Base-by-base conservation (phyloP, 2,329 filamentous ascomycete genomes). In the Diaporthe citri region DNA sequence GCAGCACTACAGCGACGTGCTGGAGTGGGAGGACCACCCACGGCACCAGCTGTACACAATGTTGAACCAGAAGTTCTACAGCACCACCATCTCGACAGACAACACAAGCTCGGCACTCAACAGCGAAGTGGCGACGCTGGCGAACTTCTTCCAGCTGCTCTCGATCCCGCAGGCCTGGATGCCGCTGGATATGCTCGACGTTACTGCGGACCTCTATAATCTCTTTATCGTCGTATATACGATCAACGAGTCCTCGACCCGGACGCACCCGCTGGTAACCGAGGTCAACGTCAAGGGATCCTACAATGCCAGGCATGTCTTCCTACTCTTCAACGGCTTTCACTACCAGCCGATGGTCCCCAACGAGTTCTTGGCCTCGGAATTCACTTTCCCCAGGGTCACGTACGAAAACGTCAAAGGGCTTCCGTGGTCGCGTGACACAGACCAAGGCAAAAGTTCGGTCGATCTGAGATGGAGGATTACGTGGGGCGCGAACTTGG, bases 151-250 rank as follows among this genome's bases (percentile, higher is more conserved):
- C 79, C 82, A 83, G 76, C 67, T 77, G 17, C 73, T 84, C 28
- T 79, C 81, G 31, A 75, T 83, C 25, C 80, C 82, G 1, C 77
- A 80, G 34, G 74, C 78, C 6, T 83, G 81, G 79, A 78, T 78
- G 4, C 79, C 78, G 7, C 79, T 80, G 2, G 77, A 79, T 13
- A 79, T 82, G 75, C 77, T 81, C 52, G 77, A 81, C 71, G 72
- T 84, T 7, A 83, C 81, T 0, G 82, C 83, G 1, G 82, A 84
- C 69, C 77, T 84, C 6, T 84, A 84, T 69, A 79, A 81, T 9
- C 74, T 83, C 13, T 81, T 79, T 72, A 70, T 84, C 28, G 78
- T 83, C 4, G 79, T 82, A 28, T 84, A 82, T 76, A 80, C 79
- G 20, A 77, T 77, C n/a, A 20, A 25, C 15, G 22, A 34, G 13